Conservation (phyloP, 176 grass and related monocot genomes). For the Eleusine indica region DNA sequence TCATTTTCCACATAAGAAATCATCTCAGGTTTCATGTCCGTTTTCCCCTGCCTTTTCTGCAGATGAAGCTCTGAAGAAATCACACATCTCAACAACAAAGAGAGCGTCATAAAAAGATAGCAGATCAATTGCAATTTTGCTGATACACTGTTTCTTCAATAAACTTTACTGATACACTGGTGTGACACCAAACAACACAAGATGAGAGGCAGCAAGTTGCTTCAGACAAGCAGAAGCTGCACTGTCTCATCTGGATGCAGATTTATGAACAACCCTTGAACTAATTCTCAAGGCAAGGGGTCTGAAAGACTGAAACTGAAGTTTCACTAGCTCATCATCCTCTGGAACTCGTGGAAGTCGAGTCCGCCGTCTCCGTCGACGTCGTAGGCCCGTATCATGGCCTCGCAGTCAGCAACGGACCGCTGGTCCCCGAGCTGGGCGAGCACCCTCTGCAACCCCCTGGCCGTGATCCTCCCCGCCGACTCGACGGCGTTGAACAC, state of each 20-base stretch:
- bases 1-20: background rate
- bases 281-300: background rate
- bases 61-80: background rate
- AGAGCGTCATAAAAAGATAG: background rate
- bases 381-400: conserved; percentile 89
- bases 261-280: conserved; percentile 39
- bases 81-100: background rate
- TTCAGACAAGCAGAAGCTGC: conserved; percentile 24
- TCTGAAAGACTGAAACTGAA: conserved; percentile 20
- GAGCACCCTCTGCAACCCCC: conserved; percentile 77
- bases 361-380: conserved; percentile 88
- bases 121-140: conserved; percentile 1
- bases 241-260: conserved; percentile 57
- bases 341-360: conserved; percentile 88
- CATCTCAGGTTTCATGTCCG: background rate
- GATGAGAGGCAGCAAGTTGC: conserved; percentile 34
- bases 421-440: conserved; percentile 79
- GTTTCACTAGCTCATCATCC: conserved; percentile 72
- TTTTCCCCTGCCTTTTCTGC: background rate
- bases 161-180: conserved; percentile 40
- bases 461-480: conserved; percentile 75
- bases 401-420: conserved; percentile 68
- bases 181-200: conserved; percentile 53
- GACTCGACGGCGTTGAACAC: conserved; percentile 89
- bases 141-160: conserved; percentile 21